A percentile compares a stretch with the other conserved stretches of the same genome.
Evolutionary conservation across 345 rosid species (phyloP).

Genomic region (Pistacia atlantica): DNA sequence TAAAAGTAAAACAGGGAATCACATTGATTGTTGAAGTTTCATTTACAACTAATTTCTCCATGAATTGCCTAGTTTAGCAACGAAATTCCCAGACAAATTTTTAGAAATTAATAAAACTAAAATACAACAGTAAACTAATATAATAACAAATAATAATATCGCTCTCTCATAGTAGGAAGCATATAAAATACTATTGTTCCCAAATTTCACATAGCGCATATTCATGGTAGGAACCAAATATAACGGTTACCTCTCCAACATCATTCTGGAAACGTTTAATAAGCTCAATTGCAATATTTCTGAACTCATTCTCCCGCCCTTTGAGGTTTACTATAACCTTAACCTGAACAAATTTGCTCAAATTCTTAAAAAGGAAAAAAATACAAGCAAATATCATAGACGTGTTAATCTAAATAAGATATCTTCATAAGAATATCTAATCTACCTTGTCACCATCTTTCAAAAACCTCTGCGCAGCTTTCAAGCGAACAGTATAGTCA

Average conservation of each 20-base stretch:
- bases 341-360: constrained; percentile 55
- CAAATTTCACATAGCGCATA: background rate
- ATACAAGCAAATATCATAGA: background rate
- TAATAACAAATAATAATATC: background rate
- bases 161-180: background rate
- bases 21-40: background rate
- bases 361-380: constrained; percentile 12
- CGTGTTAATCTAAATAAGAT: background rate
- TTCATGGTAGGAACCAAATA: background rate
- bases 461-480: constrained; percentile 80
- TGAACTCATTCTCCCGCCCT: constrained; percentile 91
- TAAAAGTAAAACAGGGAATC: background rate
- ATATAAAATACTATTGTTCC: background rate
- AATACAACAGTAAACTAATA: background rate
- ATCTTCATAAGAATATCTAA: constrained; percentile 12
- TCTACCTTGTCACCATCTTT: constrained; percentile 93
- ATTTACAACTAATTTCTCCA: background rate
- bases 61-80: background rate
- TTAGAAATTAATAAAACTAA: background rate
- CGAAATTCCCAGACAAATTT: background rate
- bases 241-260: constrained; percentile 73
- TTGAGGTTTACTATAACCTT: constrained; percentile 88
- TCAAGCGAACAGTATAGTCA: constrained; percentile 86
- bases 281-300: constrained; percentile 86
- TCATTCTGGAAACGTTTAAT: constrained; percentile 82